phyloP scores from a whole-genome alignment of 2,329 filamentous ascomycete species.

The Fusarium sp. region DNA sequence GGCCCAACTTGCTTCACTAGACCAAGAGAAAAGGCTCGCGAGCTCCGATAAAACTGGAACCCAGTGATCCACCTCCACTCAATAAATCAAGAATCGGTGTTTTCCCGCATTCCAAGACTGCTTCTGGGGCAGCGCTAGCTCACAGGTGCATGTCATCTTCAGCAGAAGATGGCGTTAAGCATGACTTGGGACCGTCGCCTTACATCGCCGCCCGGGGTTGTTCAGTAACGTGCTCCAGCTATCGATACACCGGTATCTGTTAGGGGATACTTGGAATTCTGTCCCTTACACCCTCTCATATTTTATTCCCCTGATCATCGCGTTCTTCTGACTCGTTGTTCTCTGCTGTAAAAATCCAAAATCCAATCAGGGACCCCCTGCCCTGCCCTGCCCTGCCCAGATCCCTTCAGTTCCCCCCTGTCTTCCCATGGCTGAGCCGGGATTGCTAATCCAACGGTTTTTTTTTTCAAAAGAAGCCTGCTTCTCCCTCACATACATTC shows the following conservation, averaged over 20 bases:
- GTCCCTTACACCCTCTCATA: constrained; percentile 16
- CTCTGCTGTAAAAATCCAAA: constrained; percentile 5
- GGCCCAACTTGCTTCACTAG: no score
- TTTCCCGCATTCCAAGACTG: constrained; percentile 44
- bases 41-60: constrained; percentile 38
- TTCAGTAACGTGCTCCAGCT: constrained; percentile 14
- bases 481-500: constrained; percentile 17
- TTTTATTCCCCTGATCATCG: constrained; percentile 37
- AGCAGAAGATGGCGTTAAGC: constrained; percentile 38
- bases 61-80: constrained; percentile 25
- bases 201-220: constrained; percentile 28
- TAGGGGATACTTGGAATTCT: constrained; percentile 11
- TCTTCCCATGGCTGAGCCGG: constrained; percentile 33
- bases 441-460: constrained; percentile 42
- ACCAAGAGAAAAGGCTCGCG: constrained; percentile 24
- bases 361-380: constrained; percentile 8
- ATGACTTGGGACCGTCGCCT: constrained; percentile 25
- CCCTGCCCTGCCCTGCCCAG: constrained; percentile 15
- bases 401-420: constrained; percentile 21
- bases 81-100: constrained; percentile 25
- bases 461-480: constrained; percentile 26
- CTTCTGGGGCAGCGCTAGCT: constrained; percentile 34
- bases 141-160: constrained; percentile 7
- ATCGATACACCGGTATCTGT: not conserved
- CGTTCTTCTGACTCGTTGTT: constrained; percentile 31